Conservation (phyloP, 805 yeast species). For the Ogataea nonfermentans region DNA sequence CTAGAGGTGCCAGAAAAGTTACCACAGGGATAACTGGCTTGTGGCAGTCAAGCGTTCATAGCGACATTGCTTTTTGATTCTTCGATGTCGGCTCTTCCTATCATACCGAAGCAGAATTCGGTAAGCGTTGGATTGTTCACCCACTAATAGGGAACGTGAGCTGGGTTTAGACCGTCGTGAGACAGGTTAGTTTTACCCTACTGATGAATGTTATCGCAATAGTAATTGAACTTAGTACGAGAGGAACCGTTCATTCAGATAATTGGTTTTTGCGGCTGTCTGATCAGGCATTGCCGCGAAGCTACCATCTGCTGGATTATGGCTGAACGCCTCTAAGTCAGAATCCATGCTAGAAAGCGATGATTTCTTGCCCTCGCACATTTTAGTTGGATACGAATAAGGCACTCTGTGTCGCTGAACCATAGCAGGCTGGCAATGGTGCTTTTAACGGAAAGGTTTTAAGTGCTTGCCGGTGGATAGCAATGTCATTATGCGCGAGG, state of each 20-base stretch:
- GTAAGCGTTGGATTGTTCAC: too few relatives aligned
- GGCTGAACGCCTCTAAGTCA: conserved; percentile 50
- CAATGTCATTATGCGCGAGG: conserved; percentile 45
- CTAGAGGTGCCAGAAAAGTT: conserved; percentile 40
- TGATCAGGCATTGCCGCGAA: conserved; percentile 17
- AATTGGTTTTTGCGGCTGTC: conserved; percentile 15
- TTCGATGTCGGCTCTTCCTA: conserved; percentile 51
- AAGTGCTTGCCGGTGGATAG: conserved; percentile 39
- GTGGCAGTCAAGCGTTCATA: conserved; percentile 50
- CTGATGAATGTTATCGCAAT: conserved; percentile 15
- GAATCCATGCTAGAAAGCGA: conserved; percentile 53
- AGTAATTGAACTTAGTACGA: conserved; percentile 14
- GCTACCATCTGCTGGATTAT: conserved; percentile 44
- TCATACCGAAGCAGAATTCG: conserved; percentile 49
- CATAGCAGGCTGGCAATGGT: conserved; percentile 40
- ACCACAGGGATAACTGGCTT: conserved; percentile 41
- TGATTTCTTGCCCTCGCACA: conserved; percentile 41
- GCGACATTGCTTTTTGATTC: conserved; percentile 45
- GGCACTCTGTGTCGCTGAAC: conserved; percentile 41
- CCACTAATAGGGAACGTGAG: conserved; percentile 48
- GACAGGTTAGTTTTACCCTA: conserved; percentile 15
- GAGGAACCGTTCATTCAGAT: conserved; percentile 14
- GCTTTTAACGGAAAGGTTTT: conserved; percentile 37
- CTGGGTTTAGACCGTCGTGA: conserved; percentile 15
- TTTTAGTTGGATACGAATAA: conserved; percentile 42